Conservation (phyloP, 2,329 filamentous ascomycete genomes). For the Penicillium hesseltinei region DNA sequence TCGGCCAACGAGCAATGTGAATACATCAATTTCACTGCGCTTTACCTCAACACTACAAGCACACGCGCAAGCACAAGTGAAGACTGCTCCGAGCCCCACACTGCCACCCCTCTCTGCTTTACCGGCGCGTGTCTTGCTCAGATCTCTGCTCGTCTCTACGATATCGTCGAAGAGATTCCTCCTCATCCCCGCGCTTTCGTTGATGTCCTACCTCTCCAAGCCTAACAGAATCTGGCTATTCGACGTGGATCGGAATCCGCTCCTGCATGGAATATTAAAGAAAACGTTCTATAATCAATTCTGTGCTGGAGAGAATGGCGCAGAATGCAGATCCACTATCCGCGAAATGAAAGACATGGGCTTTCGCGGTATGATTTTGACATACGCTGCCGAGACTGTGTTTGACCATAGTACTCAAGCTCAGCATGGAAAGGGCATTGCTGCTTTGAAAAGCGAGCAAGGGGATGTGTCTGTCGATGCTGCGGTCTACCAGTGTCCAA, state of each 20-base stretch:
- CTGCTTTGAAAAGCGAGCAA: conserved; percentile 14
- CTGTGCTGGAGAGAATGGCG: conserved; percentile 73
- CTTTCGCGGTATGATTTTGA: conserved; percentile 78
- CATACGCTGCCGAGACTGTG: conserved; percentile 80
- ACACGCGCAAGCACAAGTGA: conserved; percentile 10
- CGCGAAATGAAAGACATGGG: conserved; percentile 68
- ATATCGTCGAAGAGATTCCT: conserved; percentile 56
- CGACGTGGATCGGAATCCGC: conserved; percentile 71
- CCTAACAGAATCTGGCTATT: conserved; percentile 53
- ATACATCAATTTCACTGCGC: conserved; percentile 1
- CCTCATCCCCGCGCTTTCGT: conserved; percentile 64
- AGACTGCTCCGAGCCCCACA: not conserved
- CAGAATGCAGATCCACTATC: conserved; percentile 66
- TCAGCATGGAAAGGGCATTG: conserved; percentile 21
- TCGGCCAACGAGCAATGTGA: not conserved
- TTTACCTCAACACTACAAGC: conserved; percentile 21
- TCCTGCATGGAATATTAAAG: conserved; percentile 69
- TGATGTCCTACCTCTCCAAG: conserved; percentile 66
- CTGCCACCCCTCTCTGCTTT: conserved; percentile 30
- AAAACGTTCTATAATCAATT: conserved; percentile 74
- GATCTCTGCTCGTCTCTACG: conserved; percentile 47
- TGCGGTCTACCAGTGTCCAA: conserved; percentile 19
- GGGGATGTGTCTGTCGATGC: conserved; percentile 2
- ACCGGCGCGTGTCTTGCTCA: conserved; percentile 37
- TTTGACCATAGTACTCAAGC: conserved; percentile 43